phyloP scores from a whole-genome alignment of 805 yeast species.

The Lipomyces japonicus region DNA sequence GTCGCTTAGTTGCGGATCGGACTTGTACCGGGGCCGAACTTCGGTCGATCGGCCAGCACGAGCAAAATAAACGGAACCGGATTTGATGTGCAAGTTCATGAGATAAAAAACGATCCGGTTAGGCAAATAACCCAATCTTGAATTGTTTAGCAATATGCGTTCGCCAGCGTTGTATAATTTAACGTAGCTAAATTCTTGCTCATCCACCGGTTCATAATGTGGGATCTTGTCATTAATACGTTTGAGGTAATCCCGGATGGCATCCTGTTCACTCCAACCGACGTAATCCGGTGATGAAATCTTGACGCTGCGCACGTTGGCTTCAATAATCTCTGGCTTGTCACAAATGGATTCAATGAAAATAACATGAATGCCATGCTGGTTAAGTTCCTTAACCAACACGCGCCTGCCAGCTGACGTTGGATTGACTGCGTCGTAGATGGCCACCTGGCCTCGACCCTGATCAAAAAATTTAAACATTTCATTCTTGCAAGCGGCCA shows the following conservation, averaged over 20 bases:
- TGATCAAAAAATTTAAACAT: slow-evolving; percentile 65
- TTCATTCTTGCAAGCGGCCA: slow-evolving; percentile 63
- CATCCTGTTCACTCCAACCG: slow-evolving; percentile 69
- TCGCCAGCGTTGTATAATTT: slow-evolving; percentile 91
- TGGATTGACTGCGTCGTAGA: slow-evolving; percentile 93
- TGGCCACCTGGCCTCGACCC: slow-evolving; percentile 89
- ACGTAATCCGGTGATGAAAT: slow-evolving; percentile 66
- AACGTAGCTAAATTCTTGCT: slow-evolving; percentile 61
- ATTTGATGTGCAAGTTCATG: slow-evolving; percentile 83
- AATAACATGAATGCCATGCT: slow-evolving; percentile 65
- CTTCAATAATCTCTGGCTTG: slow-evolving; percentile 60
- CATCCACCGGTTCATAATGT: slow-evolving; percentile 66
- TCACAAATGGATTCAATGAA: slow-evolving; percentile 87
- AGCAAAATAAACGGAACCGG: slow-evolving; percentile 91
- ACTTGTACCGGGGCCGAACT: slow-evolving; percentile 55
- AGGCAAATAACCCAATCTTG: slow-evolving; percentile 81
- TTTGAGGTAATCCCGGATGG: slow-evolving; percentile 70
- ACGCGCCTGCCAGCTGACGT: slow-evolving; percentile 61
- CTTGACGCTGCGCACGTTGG: slow-evolving; percentile 80
- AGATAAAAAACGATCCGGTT: slow-evolving; percentile 88
- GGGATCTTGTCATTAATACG: slow-evolving; percentile 67
- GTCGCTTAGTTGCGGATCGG: slow-evolving; percentile 79
- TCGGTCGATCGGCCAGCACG: slow-evolving; percentile 44
- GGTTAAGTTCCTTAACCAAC: slow-evolving; percentile 52
- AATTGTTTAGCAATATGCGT: slow-evolving; percentile 69